A percentile compares a stretch with the other conserved stretches of the same genome.
These are phyloP conservation scores for Populus tomentosa DNA, from an alignment of 441 rosid species.

Conservation along the genomic window DNA sequence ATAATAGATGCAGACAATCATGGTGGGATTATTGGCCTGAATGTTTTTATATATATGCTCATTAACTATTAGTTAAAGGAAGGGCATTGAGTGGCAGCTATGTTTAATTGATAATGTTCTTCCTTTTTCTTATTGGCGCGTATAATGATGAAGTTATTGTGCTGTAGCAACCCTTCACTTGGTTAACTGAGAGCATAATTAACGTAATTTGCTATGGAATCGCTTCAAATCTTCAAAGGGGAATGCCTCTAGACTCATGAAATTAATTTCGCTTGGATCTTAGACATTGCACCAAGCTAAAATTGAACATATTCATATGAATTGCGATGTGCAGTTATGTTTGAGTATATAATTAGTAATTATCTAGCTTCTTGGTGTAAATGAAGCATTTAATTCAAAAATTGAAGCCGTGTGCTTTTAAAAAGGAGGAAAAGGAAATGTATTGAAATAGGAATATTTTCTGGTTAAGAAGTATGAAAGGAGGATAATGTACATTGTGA, in stretches of 20 bases:
- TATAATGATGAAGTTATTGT: background rate
- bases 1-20: background rate
- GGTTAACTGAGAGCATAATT: background rate
- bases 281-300: too few species aligned
- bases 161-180: background rate
- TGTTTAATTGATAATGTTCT: background rate
- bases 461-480: background rate
- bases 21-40: slow-evolving; percentile 5
- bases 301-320: background rate
- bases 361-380: background rate
- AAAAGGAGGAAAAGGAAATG: background rate
- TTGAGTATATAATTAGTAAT: background rate
- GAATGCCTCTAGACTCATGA: too few species aligned
- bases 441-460: background rate
- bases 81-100: background rate
- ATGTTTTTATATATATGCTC: background rate
- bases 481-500: slow-evolving; percentile 20
- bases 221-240: background rate
- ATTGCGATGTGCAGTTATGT: background rate
- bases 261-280: too few species aligned
- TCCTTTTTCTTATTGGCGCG: background rate
- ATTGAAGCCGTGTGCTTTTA: too few species aligned
- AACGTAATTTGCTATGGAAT: background rate
- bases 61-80: background rate
- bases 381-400: background rate